phyloP scores from a whole-genome alignment of 768 basidiomycete genomes.

The Termitomyces sp. region DNA sequence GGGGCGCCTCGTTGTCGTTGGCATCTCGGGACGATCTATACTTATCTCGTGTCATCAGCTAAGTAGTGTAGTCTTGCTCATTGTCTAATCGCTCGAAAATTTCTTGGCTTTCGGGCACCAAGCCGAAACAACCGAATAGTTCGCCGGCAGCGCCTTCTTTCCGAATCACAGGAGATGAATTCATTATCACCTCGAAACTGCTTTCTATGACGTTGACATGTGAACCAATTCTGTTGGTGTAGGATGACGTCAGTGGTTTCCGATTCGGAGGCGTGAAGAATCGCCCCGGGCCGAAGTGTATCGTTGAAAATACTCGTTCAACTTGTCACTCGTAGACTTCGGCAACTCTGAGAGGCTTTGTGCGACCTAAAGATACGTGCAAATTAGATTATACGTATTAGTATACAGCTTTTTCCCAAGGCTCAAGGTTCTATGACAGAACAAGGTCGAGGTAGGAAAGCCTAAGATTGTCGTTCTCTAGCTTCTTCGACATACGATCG shows the following conservation, averaged over 20 bases:
- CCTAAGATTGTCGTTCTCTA: slow-evolving; percentile 13
- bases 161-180: not conserved
- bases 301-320: too few species aligned
- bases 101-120: not conserved
- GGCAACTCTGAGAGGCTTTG: not conserved
- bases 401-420: not conserved
- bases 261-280: not conserved
- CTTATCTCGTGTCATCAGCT: not conserved
- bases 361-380: not conserved
- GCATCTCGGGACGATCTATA: not conserved
- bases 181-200: not conserved
- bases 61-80: not conserved
- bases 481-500: slow-evolving; percentile 56
- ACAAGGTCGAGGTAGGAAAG: not conserved
- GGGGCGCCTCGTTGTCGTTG: not conserved
- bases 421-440: not conserved
- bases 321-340: not conserved
- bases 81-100: not conserved
- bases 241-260: not conserved
- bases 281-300: not conserved
- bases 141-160: not conserved
- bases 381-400: not conserved
- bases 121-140: not conserved
- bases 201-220: not conserved
- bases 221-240: not conserved